These are phyloP conservation scores for Populus alba DNA, from an alignment of 345 rosid genomes.

Conservation along the genomic window DNA sequence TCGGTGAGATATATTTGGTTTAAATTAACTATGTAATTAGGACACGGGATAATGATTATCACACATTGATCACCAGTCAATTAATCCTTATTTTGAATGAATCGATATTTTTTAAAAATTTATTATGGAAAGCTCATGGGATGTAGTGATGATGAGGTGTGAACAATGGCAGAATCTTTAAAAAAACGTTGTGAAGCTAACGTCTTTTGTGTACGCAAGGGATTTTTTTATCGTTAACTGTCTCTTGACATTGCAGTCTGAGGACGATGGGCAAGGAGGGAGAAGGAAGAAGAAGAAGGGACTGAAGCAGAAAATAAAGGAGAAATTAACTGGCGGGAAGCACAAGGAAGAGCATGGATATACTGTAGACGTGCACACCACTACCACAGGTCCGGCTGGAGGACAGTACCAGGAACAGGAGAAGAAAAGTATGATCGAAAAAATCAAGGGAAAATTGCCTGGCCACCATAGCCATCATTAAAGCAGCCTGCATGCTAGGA, in stretches of 20 bases:
- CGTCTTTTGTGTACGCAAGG: background rate
- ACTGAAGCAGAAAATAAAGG: slow-evolving; percentile 63
- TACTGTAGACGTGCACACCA: slow-evolving; percentile 8
- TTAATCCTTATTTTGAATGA: too few species aligned
- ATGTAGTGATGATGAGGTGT: too few species aligned
- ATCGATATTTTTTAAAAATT: background rate
- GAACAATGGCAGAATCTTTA: background rate
- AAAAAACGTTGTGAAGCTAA: background rate
- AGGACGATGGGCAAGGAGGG: slow-evolving; percentile 79
- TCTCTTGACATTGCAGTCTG: slow-evolving; percentile 26
- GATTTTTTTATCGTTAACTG: too few species aligned
- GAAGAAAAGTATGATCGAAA: slow-evolving; percentile 70
- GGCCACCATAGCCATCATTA: slow-evolving; percentile 45
- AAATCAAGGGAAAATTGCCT: slow-evolving; percentile 74
- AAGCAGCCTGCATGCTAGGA: background rate
- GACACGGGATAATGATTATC: background rate
- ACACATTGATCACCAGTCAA: background rate
- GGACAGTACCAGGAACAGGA: slow-evolving; percentile 36
- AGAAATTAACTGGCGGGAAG: slow-evolving; percentile 49
- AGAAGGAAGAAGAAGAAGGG: slow-evolving; percentile 72
- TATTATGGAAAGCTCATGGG: too few species aligned
- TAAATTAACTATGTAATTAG: too few species aligned
- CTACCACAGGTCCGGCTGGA: slow-evolving; percentile 13
- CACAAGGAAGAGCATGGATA: slow-evolving; percentile 41
- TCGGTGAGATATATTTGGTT: slow-evolving; percentile 34